These are phyloP conservation scores for Umbelopsis sp. DNA, from an alignment of 371 early-diverging fungal genomes.

Conservation along the genomic window DNA sequence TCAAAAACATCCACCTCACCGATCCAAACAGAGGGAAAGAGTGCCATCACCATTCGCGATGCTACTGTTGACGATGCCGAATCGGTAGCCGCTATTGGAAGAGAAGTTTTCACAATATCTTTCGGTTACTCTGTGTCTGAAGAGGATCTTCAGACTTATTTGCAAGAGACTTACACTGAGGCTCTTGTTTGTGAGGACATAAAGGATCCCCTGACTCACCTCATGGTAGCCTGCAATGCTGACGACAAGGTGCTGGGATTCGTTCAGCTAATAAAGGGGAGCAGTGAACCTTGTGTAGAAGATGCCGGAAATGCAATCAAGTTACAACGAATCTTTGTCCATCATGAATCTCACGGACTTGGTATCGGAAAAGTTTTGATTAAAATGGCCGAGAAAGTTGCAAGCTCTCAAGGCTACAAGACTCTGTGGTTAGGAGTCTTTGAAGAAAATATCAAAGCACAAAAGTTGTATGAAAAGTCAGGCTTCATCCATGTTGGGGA, in stretches of 20 bases:
- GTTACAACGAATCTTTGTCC: constrained; percentile 34
- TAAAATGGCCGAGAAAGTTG: constrained; percentile 17
- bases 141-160: constrained; percentile 24
- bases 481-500: constrained; percentile 35
- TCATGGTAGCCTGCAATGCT: constrained; percentile 28
- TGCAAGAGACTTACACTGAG: constrained; percentile 24
- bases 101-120: background rate
- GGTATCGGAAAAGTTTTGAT: constrained; percentile 32
- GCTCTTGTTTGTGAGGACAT: constrained; percentile 26
- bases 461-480: constrained; percentile 29
- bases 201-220: constrained; percentile 24
- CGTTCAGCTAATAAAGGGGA: constrained; percentile 27
- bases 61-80: constrained; percentile 4
- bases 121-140: constrained; percentile 2
- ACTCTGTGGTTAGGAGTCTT: constrained; percentile 45
- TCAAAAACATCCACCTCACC: background rate
- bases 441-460: constrained; percentile 35
- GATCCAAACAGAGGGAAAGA: background rate
- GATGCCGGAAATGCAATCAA: constrained; percentile 32
- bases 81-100: background rate
- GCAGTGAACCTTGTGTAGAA: constrained; percentile 31
- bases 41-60: background rate
- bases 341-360: constrained; percentile 27
- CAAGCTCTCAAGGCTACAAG: constrained; percentile 25
- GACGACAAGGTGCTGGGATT: constrained; percentile 27